These are phyloP conservation scores for Hapsidospora chrysogenum DNA, from an alignment of 495 filamentous ascomycete species.

Conservation along the genomic window DNA sequence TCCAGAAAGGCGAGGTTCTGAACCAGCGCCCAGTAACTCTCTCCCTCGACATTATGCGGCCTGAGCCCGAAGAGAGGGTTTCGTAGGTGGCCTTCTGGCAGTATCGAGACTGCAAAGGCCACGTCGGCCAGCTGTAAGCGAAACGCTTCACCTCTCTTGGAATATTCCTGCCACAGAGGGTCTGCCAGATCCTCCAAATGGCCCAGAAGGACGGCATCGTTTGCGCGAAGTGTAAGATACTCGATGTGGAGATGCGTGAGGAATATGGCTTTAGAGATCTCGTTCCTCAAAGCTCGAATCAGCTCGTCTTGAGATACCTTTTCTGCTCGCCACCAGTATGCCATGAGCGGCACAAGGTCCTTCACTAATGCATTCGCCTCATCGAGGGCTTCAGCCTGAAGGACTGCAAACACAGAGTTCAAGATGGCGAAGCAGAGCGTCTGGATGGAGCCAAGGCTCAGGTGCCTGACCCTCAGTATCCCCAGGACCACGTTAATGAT, in stretches of 20 bases:
- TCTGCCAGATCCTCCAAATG: constrained; percentile 37
- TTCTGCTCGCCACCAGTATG: constrained; percentile 50
- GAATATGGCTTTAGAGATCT: constrained; percentile 54
- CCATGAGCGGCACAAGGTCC: constrained; percentile 52
- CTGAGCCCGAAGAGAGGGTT: constrained; percentile 28
- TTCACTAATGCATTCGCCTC: constrained; percentile 39
- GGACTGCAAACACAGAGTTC: constrained; percentile 48
- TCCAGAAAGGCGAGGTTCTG: constrained; percentile 33
- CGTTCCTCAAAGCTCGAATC: constrained; percentile 36
- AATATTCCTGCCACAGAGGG: constrained; percentile 55
- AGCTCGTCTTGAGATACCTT: constrained; percentile 57
- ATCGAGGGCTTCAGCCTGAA: constrained; percentile 47
- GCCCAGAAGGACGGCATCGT: constrained; percentile 13
- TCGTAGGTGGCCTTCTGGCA: constrained; percentile 16
- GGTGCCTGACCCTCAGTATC: constrained; percentile 41
- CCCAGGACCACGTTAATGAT: constrained; percentile 41
- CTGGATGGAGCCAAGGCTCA: constrained; percentile 42
- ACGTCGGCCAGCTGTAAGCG: constrained; percentile 64
- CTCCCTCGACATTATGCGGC: constrained; percentile 24
- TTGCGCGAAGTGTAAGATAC: constrained; percentile 12
- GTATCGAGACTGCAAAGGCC: constrained; percentile 29
- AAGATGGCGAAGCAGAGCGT: constrained; percentile 58
- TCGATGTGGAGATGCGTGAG: constrained; percentile 44
- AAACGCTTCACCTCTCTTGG: constrained; percentile 48
- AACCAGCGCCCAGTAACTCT: constrained; percentile 37